Evolutionary conservation across 305 asterid species (phyloP).

Genomic region (Fraxinus platypoda): DNA sequence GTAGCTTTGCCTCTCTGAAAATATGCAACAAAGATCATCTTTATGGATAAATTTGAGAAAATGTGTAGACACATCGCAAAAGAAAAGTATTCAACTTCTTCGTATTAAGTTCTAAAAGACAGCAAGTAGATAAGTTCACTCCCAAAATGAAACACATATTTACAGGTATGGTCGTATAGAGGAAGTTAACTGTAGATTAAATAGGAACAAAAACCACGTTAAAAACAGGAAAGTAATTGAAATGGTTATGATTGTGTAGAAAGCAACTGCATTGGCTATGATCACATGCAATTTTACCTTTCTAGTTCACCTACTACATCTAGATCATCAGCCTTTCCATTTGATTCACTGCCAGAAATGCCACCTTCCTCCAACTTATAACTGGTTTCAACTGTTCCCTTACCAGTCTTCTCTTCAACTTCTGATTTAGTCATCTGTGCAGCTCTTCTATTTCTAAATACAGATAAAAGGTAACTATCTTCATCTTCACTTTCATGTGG

Average conservation of each 20-base stretch:
- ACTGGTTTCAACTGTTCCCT: conserved; percentile 23
- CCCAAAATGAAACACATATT: not conserved
- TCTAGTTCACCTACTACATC: conserved; percentile 21
- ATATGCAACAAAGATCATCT: not conserved
- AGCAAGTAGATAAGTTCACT: not conserved
- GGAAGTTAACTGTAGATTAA: not conserved
- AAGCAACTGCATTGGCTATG: not conserved
- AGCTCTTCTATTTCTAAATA: conserved; percentile 25
- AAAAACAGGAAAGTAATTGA: not conserved
- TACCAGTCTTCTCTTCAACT: conserved; percentile 33
- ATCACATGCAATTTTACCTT: not conserved
- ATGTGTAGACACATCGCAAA: not conserved
- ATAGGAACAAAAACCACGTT: conserved; percentile 10
- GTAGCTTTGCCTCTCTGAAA: conserved; percentile 25
- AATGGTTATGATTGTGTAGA: not conserved
- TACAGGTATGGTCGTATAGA: not conserved
- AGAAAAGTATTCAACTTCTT: not conserved
- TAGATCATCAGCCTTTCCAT: conserved; percentile 30
- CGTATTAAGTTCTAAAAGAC: not conserved
- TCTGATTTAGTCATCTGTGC: conserved; percentile 26
- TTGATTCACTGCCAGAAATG: conserved; percentile 24
- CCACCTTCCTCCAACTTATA: conserved; percentile 30
- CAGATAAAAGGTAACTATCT: conserved; percentile 41
- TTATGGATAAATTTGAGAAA: not conserved
- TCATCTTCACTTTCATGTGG: conserved; percentile 42